Evolutionary conservation across 169 alveolate genomes (phyloP).

Genomic region (Plasmodium gonderi): DNA sequence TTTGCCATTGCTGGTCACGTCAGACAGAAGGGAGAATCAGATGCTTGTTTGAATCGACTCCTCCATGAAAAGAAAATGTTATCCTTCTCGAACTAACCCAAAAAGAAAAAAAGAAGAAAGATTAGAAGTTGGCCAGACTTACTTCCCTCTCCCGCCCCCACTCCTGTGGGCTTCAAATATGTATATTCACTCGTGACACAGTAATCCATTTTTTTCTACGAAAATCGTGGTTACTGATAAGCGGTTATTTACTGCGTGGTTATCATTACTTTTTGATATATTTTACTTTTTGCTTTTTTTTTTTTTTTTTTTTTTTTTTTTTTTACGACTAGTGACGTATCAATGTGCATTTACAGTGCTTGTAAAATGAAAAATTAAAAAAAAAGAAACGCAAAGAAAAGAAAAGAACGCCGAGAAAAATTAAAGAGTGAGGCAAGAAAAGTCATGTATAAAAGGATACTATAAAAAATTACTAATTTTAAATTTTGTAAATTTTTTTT

Average conservation of each 20-base stretch:
- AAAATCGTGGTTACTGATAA: neutral
- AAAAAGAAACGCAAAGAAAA: neutral
- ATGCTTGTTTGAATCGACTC: conserved; percentile 94
- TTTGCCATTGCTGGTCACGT: conserved; percentile 93
- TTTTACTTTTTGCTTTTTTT: neutral
- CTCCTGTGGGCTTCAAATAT: no score
- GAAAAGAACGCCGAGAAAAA: neutral
- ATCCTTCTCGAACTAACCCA: conserved; percentile 83
- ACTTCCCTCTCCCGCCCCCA: neutral
- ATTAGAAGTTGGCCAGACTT: neutral
- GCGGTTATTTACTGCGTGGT: neutral
- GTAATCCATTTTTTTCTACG: no score
- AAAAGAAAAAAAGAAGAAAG: neutral
- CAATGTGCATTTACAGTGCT: neutral
- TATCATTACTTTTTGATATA: neutral
- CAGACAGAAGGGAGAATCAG: conserved; percentile 94
- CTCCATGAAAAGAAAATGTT: conserved; percentile 91
- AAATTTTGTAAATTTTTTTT: no score
- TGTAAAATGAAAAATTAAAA: neutral
- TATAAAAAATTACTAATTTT: neutral
- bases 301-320: neutral
- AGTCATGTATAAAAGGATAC: neutral
- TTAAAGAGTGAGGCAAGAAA: neutral
- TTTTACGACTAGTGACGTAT: neutral
- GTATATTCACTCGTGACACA: no score